A percentile compares a stretch with the other conserved stretches of the same genome.
Conservation (phyloP, 1,284 basidiomycete genomes). For the Anthracocystis setariae region DNA sequence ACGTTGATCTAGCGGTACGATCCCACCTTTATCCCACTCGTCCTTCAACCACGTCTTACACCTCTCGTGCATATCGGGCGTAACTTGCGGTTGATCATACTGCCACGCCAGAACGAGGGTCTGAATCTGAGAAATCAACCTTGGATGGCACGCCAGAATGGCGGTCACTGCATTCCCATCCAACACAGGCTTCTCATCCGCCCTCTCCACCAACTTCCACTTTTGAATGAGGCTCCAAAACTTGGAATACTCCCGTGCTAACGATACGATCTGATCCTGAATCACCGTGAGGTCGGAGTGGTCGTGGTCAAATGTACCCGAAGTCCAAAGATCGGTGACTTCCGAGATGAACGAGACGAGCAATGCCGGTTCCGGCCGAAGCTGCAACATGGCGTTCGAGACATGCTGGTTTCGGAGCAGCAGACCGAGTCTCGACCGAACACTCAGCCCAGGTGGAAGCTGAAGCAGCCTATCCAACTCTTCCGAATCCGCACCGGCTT, state of each 20-base stretch:
- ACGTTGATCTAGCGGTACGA: conserved; percentile 54
- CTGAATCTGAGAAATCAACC: conserved; percentile 52
- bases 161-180: conserved; percentile 58
- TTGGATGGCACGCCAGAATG: conserved; percentile 40
- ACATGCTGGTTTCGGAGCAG: conserved; percentile 46
- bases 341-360: conserved; percentile 52
- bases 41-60: conserved; percentile 49
- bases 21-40: conserved; percentile 55
- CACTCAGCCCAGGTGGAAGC: conserved; percentile 29
- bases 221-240: too few species aligned
- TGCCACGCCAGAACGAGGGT: conserved; percentile 60
- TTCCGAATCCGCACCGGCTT: conserved; percentile 5
- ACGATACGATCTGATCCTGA: conserved; percentile 15
- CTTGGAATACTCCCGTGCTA: conserved; percentile 36
- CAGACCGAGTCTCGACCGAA: conserved; percentile 38
- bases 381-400: conserved; percentile 24
- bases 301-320: conserved; percentile 14
- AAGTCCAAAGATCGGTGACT: conserved; percentile 16
- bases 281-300: conserved; percentile 2
- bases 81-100: conserved; percentile 22
- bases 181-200: conserved; percentile 48
- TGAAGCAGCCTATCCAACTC: conserved; percentile 22
- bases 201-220: conserved; percentile 26
- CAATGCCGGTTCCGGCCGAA: conserved; percentile 38
- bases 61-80: conserved; percentile 11